phyloP scores from a whole-genome alignment of 192 early-diverging fungal species.

The Podila epicladia region DNA sequence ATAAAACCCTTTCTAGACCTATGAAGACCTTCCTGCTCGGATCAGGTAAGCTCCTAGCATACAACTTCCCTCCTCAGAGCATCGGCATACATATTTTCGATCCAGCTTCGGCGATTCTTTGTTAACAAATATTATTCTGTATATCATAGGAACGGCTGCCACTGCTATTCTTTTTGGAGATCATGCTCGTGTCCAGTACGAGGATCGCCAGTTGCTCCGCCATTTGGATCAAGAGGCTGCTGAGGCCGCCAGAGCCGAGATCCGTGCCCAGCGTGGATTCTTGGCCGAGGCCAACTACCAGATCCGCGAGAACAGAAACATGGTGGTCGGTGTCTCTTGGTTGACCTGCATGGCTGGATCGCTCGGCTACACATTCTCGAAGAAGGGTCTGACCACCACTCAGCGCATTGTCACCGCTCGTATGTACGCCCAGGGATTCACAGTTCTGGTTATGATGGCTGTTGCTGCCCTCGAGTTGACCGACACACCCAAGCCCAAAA shows the following conservation, averaged over 20 bases:
- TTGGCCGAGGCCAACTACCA: conserved; percentile 35
- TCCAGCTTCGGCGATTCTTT: background rate
- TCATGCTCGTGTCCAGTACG: conserved; percentile 43
- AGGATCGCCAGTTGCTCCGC: conserved; percentile 38
- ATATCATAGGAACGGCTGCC: conserved; percentile 27
- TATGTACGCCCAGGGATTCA: conserved; percentile 51
- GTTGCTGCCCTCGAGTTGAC: conserved; percentile 47
- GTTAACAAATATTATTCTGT: background rate
- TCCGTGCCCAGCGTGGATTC: conserved; percentile 38
- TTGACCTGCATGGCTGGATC: conserved; percentile 45
- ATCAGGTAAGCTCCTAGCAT: conserved; percentile 13
- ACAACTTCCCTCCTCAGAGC: background rate
- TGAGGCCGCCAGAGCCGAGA: conserved; percentile 29
- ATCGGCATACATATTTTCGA: too few relatives aligned
- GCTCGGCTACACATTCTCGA: conserved; percentile 39
- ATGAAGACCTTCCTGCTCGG: conserved; percentile 48
- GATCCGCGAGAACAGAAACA: conserved; percentile 47
- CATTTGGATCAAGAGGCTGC: conserved; percentile 49
- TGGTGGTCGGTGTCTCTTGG: conserved; percentile 47
- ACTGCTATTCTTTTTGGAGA: conserved; percentile 36
- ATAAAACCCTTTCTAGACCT: conserved; percentile 30
- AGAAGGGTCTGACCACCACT: conserved; percentile 43
- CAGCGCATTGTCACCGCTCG: conserved; percentile 50
- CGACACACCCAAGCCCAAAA: conserved; percentile 14
- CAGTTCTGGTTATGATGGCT: conserved; percentile 43